phyloP scores from a whole-genome alignment of 148 eudicot species.

The Bassia scoparia region DNA sequence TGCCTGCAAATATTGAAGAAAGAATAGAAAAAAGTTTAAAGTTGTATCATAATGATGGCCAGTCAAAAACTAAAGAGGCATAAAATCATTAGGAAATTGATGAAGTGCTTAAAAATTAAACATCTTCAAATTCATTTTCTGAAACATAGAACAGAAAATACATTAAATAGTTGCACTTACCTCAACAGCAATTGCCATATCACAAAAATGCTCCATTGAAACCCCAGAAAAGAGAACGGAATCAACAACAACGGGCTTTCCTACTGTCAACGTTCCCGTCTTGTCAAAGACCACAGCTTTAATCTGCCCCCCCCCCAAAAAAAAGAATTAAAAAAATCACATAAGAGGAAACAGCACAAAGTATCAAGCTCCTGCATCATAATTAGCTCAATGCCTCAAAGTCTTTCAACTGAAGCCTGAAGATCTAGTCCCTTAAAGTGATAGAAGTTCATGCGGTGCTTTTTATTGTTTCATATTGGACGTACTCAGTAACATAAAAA shows the following conservation, averaged over 20 bases:
- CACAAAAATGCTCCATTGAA: constrained; percentile 79
- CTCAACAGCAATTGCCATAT: constrained; percentile 73
- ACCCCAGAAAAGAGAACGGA: constrained; percentile 67
- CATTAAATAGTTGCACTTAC: constrained; percentile 36
- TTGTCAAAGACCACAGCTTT: constrained; percentile 84
- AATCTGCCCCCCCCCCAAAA: too few relatives aligned
- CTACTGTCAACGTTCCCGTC: constrained; percentile 93
- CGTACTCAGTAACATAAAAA: background rate
- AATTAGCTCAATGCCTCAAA: background rate
- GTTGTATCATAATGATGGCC: background rate
- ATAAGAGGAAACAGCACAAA: background rate
- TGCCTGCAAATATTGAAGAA: constrained; percentile 43
- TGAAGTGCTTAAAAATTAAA: background rate
- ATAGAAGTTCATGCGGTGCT: background rate
- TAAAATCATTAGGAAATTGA: background rate
- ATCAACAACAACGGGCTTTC: constrained; percentile 85
- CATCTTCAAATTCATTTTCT: background rate
- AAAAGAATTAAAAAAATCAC: constrained; percentile 15
- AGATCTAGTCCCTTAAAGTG: background rate
- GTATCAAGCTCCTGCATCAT: background rate
- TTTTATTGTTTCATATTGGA: background rate
- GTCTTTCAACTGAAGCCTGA: background rate
- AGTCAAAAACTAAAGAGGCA: background rate
- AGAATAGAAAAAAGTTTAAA: background rate
- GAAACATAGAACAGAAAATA: background rate